phyloP scores from a whole-genome alignment of 768 basidiomycete genomes.

The Auricularia heimuer region DNA sequence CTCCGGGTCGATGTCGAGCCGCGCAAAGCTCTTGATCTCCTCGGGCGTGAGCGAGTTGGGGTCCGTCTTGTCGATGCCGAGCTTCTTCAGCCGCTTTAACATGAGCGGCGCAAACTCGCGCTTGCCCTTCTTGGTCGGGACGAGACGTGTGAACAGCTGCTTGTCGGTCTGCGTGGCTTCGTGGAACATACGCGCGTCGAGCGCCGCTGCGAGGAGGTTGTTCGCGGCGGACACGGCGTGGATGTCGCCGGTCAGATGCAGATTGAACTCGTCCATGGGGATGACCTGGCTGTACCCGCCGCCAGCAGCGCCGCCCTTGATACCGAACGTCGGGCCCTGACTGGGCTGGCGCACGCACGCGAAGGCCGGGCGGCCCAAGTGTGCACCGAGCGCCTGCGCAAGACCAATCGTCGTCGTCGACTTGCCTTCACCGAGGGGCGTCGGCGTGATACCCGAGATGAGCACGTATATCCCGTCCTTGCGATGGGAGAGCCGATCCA shows the following conservation, averaged over 20 bases:
- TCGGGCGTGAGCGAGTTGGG: constrained; percentile 89
- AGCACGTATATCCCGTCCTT: constrained; percentile 94
- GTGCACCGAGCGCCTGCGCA: constrained; percentile 91
- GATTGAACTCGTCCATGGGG: constrained; percentile 99
- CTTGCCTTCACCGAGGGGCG: constrained; percentile 95
- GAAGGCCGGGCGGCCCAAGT: constrained; percentile 84
- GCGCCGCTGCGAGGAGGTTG: constrained; percentile 90
- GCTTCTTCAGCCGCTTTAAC: constrained; percentile 89
- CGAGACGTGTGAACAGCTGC: constrained; percentile 85
- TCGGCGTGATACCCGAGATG: constrained; percentile 93
- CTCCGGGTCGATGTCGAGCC: constrained; percentile 80
- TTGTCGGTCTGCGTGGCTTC: constrained; percentile 94
- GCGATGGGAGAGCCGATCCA: constrained; percentile 75
- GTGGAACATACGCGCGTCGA: constrained; percentile 97
- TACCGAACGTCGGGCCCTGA: constrained; percentile 97
- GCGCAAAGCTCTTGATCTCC: constrained; percentile 81
- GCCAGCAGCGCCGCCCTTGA: constrained; percentile 97
- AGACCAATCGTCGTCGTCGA: constrained; percentile 97
- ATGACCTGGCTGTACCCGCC: constrained; percentile 98
- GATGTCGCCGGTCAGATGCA: constrained; percentile 94
- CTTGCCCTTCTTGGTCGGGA: constrained; percentile 87
- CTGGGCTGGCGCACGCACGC: constrained; percentile 97
- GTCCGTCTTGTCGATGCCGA: constrained; percentile 89
- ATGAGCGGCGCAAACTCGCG: constrained; percentile 93
- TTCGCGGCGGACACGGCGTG: constrained; percentile 97